Percentiles rank a stretch among this genome's conserved stretches.
These are phyloP conservation scores for Fusarium albosuccineum DNA, from an alignment of 2,329 filamentous ascomycete genomes.

Conservation along the genomic window DNA sequence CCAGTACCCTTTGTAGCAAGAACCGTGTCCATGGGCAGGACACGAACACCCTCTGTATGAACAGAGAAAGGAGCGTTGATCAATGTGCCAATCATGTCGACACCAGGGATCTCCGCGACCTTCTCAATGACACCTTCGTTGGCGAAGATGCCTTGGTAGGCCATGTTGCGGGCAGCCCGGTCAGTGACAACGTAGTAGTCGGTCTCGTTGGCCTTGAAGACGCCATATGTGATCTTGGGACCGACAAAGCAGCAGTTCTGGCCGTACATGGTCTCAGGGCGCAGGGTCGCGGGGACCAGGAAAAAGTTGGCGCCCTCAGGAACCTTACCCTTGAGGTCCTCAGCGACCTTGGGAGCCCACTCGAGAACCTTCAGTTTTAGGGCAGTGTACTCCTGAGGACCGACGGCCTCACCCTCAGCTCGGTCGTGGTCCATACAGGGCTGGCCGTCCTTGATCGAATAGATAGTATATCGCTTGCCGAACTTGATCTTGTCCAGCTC, in stretches of 20 bases:
- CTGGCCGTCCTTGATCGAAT: slow-evolving; percentile 66
- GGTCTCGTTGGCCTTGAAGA: slow-evolving; percentile 82
- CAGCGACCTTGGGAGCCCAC: slow-evolving; percentile 83
- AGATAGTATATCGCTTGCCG: slow-evolving; percentile 92
- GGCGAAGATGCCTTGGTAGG: slow-evolving; percentile 89
- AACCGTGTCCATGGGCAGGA: slow-evolving; percentile 95
- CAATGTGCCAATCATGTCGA: slow-evolving; percentile 87
- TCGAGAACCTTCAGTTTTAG: slow-evolving; percentile 92
- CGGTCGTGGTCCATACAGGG: slow-evolving; percentile 64
- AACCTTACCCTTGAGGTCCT: slow-evolving; percentile 80
- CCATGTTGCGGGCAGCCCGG: slow-evolving; percentile 93
- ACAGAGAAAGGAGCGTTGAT: slow-evolving; percentile 90
- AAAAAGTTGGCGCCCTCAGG: slow-evolving; percentile 84
- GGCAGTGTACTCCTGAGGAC: slow-evolving; percentile 91
- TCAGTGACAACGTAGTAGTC: slow-evolving; percentile 90
- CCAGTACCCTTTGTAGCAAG: slow-evolving; percentile 95
- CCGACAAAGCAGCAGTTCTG: slow-evolving; percentile 97
- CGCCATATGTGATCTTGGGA: slow-evolving; percentile 87
- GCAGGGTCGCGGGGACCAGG: slow-evolving; percentile 90
- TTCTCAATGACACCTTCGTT: slow-evolving; percentile 81
- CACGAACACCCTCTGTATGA: slow-evolving; percentile 85
- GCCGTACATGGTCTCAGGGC: slow-evolving; percentile 99
- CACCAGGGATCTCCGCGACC: slow-evolving; percentile 80
- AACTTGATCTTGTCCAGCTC: slow-evolving; percentile 94
- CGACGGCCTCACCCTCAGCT: slow-evolving; percentile 63